A percentile compares a stretch with the other conserved stretches of the same genome.
Evolutionary conservation across 2,329 filamentous ascomycete genomes (phyloP).

Genomic region (Aspergillus arachidicola): DNA sequence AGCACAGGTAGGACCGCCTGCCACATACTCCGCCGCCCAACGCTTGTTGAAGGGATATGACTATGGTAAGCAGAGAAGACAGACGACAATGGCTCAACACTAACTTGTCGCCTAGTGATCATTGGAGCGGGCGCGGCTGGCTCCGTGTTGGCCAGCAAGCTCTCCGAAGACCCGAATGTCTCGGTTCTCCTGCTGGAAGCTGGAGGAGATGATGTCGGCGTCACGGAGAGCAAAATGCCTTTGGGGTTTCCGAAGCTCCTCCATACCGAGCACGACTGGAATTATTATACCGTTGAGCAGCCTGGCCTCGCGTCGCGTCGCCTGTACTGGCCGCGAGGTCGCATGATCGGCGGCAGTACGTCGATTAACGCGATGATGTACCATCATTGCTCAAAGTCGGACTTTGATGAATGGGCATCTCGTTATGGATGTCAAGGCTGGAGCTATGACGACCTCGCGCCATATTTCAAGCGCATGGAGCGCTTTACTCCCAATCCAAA

Average conservation of each 20-base stretch:
- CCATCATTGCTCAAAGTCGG: conserved; percentile 20
- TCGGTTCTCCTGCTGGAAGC: conserved; percentile 23
- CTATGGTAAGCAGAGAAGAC: conserved; percentile 13
- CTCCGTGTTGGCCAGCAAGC: conserved; percentile 23
- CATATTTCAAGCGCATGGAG: conserved; percentile 45
- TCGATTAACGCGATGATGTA: conserved; percentile 26
- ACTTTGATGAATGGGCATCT: conserved; percentile 21
- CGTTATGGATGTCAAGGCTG: conserved; percentile 34
- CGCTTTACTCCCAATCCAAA: conserved; percentile 17
- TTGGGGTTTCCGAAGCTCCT: conserved; percentile 18
- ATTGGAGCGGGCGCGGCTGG: conserved; percentile 23
- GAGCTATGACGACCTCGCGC: conserved; percentile 47
- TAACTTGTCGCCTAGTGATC: conserved; percentile 13
- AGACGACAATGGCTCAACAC: background rate
- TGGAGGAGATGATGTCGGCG: conserved; percentile 19
- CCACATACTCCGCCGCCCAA: conserved; percentile 13
- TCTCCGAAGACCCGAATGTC: conserved; percentile 21
- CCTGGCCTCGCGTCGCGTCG: conserved; percentile 14
- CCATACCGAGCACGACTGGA: conserved; percentile 21
- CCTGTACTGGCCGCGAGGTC: conserved; percentile 23
- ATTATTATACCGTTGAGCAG: conserved; percentile 23
- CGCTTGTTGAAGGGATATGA: conserved; percentile 19
- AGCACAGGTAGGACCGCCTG: conserved; percentile 12
- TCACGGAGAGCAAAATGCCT: conserved; percentile 18
- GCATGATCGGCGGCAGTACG: conserved; percentile 19